Base-by-base conservation (phyloP, 257 asterid species). In the Nicotiana tomentosiformis region DNA sequence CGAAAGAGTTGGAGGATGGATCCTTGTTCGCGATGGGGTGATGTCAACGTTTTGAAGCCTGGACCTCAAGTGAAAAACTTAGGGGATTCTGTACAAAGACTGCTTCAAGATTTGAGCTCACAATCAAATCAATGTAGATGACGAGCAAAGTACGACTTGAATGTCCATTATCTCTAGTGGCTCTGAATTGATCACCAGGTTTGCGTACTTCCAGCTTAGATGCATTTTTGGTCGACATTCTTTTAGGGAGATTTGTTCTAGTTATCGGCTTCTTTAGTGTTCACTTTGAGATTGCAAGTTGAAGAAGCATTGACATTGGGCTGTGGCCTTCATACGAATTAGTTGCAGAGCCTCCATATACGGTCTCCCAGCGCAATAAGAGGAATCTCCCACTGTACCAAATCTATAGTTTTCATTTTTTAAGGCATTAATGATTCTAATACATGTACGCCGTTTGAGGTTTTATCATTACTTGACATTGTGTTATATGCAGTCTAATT, bases 11-110 rank as follows among this genome's bases (percentile, higher is more conserved):
- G 97, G 99, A 84, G 87, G 78, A 84, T 61, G 88, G 98, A 94
- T 84, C 99, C 98, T 5, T 96, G 99, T 72, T 90, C 98, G 0
- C 90, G 87, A 77, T 96, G 98, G 99, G 97, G 95, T 30, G 93
- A 92, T 46, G 93, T 94, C 32, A 94, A 94, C 83, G 91, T 89
- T 26, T 85, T 94, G 29, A 92, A 89, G 84, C 89, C 98, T 3
- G 95, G 99, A 8, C 91, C 91, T 37, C 93, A 82, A 35, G 91
- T 90, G 32, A 89, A 88, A 90, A 85, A 57, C 77, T 77, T 96
- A 32, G 87, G 87, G 2, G 87, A 87, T 82, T 89, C 94, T 30
- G 77, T 96, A 55, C 88, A 85, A 82, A 87, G 80, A 80, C 89
- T 90, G 84, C 89, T 96, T 5, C 85, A 82, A 8, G 92, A 89